Conservation (phyloP, 2,329 filamentous ascomycete genomes). For the Xylariaceae sp. region DNA sequence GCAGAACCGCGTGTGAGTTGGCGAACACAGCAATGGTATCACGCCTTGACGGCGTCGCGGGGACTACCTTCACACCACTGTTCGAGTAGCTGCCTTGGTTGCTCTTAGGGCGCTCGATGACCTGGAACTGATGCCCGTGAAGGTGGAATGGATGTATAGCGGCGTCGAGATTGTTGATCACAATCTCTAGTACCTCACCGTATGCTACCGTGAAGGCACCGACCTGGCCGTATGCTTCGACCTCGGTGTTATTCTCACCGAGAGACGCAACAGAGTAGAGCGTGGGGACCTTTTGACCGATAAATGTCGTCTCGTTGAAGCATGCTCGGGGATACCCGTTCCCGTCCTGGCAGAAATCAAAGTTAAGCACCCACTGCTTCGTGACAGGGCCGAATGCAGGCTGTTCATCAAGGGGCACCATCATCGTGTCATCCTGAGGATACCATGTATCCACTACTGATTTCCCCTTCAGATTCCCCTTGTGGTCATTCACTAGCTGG, state of each 20-base stretch:
- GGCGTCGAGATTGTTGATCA: constrained; percentile 46
- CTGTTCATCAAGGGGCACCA: constrained; percentile 52
- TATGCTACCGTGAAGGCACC: constrained; percentile 38
- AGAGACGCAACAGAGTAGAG: constrained; percentile 65
- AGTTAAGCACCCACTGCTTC: constrained; percentile 50
- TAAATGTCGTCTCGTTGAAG: constrained; percentile 63
- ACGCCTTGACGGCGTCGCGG: constrained; percentile 32
- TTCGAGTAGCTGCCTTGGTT: constrained; percentile 34
- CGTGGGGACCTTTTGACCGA: constrained; percentile 62
- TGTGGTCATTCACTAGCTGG: constrained; percentile 37
- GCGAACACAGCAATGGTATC: constrained; percentile 38
- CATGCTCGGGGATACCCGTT: constrained; percentile 58
- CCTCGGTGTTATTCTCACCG: constrained; percentile 40
- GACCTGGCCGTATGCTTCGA: constrained; percentile 40
- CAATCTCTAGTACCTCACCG: constrained; percentile 41
- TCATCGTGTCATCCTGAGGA: constrained; percentile 57
- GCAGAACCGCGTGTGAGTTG: constrained; percentile 45
- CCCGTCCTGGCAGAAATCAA: constrained; percentile 54
- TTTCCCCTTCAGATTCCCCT: constrained; percentile 24
- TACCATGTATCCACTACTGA: constrained; percentile 36
- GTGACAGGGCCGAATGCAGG: constrained; percentile 48
- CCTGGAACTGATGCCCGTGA: constrained; percentile 52
- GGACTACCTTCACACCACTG: constrained; percentile 23
- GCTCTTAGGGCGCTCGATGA: constrained; percentile 39
- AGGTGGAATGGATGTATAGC: constrained; percentile 49